Conservation (phyloP, 2,329 filamentous ascomycete species). For the Calonectria pauciramosa region DNA sequence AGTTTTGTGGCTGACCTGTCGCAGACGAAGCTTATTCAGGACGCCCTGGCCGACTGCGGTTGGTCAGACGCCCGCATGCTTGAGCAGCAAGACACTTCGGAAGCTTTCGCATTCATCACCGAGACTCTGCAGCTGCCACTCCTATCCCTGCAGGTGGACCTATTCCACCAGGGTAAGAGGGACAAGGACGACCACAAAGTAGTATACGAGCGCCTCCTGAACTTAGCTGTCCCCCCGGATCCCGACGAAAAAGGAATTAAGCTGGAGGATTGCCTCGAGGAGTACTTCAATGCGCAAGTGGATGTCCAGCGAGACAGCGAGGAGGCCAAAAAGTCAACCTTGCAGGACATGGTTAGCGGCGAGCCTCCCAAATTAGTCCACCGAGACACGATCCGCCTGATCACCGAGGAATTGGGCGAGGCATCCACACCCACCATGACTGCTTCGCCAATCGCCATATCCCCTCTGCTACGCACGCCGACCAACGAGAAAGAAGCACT, state of each 20-base stretch:
- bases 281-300: conserved; percentile 94
- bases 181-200: conserved; percentile 94
- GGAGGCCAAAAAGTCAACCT: conserved; percentile 62
- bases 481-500: conserved; percentile 32
- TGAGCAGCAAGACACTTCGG: conserved; percentile 95
- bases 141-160: conserved; percentile 91
- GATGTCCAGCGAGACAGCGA: conserved; percentile 84
- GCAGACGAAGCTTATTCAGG: conserved; percentile 86
- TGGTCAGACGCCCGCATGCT: conserved; percentile 84
- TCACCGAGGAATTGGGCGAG: conserved; percentile 51
- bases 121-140: conserved; percentile 89
- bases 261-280: conserved; percentile 91
- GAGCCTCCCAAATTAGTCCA: conserved; percentile 44
- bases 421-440: conserved; percentile 49
- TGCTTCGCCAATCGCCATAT: conserved; percentile 49
- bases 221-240: conserved; percentile 88
- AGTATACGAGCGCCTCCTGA: conserved; percentile 89
- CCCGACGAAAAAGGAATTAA: conserved; percentile 79
- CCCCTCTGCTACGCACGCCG: conserved; percentile 39
- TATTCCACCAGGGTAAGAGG: conserved; percentile 91
- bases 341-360: conserved; percentile 45
- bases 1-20: conserved; percentile 42
- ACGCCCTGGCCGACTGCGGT: conserved; percentile 85
- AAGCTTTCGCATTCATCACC: conserved; percentile 95
- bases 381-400: conserved; percentile 51